Conservation (phyloP, 2,329 filamentous ascomycete genomes). For the Polychaeton citri region DNA sequence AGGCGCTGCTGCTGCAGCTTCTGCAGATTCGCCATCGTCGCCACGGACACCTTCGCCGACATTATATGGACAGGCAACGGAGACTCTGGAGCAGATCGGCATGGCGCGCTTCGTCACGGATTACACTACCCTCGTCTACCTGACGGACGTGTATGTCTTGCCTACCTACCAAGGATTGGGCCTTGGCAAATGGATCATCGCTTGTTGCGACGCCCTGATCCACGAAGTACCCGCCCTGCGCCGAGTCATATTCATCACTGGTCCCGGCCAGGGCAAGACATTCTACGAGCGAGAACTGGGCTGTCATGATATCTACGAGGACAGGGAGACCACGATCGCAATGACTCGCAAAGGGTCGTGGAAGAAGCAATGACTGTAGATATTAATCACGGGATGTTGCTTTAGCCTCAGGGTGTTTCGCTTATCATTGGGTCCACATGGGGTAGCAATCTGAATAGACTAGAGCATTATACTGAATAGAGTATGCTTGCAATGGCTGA, state of each 20-base stretch:
- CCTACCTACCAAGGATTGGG: slow-evolving; percentile 9
- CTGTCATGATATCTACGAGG: slow-evolving; percentile 8
- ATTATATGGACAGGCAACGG: slow-evolving; percentile 4
- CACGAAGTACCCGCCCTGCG: slow-evolving; percentile 10
- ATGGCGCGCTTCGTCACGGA: slow-evolving; percentile 17
- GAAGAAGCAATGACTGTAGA: too few relatives aligned
- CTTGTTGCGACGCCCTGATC: slow-evolving; percentile 10
- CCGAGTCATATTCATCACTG: slow-evolving; percentile 10
- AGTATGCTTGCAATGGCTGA: too few relatives aligned
- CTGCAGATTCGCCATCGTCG: slow-evolving; percentile 8
- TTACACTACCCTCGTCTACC: slow-evolving; percentile 12
- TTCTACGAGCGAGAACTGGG: slow-evolving; percentile 12
- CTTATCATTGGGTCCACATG: too few relatives aligned
- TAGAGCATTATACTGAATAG: too few relatives aligned
- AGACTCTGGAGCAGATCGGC: slow-evolving; percentile 12
- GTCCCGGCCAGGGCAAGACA: slow-evolving; percentile 5
- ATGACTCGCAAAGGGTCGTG: slow-evolving; percentile 8
- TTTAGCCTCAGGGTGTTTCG: too few relatives aligned
- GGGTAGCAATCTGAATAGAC: too few relatives aligned
- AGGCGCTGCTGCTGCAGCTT: slow-evolving; percentile 2
- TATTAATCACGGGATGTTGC: too few relatives aligned
- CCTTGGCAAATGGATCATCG: slow-evolving; percentile 13
- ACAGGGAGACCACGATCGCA: slow-evolving; percentile 3
- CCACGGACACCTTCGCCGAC: slow-evolving; percentile 14
- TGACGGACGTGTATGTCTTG: slow-evolving; percentile 15